A percentile compares a stretch with the other conserved stretches of the same genome.
These are phyloP conservation scores for Apiospora sp. DNA, from an alignment of 2,329 filamentous ascomycete species.

Conservation along the genomic window DNA sequence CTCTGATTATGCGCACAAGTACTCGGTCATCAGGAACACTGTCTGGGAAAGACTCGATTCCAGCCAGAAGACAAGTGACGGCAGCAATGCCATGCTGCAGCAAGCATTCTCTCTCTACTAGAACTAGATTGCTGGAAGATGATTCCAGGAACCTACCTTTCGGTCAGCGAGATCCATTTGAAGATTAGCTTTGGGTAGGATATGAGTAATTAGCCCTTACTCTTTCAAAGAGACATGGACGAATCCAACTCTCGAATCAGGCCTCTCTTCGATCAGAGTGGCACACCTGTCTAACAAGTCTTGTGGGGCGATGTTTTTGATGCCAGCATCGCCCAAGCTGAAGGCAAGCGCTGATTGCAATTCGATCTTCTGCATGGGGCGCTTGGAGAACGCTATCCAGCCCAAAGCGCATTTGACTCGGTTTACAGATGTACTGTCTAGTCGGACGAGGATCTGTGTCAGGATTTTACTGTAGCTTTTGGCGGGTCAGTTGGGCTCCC, in stretches of 20 bases:
- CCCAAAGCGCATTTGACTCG: slow-evolving; percentile 42
- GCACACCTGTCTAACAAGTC: slow-evolving; percentile 38
- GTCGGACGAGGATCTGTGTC: slow-evolving; percentile 33
- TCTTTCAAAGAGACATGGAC: slow-evolving; percentile 41
- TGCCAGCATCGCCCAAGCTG: slow-evolving; percentile 26
- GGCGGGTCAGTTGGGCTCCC: neutral
- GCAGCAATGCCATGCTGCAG: slow-evolving; percentile 36
- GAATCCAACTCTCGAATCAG: slow-evolving; percentile 37
- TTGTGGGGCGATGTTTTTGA: slow-evolving; percentile 31
- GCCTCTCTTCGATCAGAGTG: slow-evolving; percentile 35
- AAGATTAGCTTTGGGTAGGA: neutral
- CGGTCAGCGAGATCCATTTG: neutral
- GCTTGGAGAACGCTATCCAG: slow-evolving; percentile 48
- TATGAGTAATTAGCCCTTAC: slow-evolving; percentile 30
- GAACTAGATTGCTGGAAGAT: slow-evolving; percentile 15
- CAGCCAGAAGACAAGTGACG: slow-evolving; percentile 37
- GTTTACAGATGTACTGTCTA: slow-evolving; percentile 39
- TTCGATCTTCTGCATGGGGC: slow-evolving; percentile 44
- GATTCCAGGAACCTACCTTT: slow-evolving; percentile 23
- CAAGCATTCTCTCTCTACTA: slow-evolving; percentile 27
- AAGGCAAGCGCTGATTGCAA: slow-evolving; percentile 45
- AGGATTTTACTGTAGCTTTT: slow-evolving; percentile 44
- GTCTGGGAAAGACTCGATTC: slow-evolving; percentile 31
- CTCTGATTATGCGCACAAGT: slow-evolving; percentile 35
- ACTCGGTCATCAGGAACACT: neutral